Conservation (phyloP, 768 basidiomycete species). For the Lactarius tabidus region DNA sequence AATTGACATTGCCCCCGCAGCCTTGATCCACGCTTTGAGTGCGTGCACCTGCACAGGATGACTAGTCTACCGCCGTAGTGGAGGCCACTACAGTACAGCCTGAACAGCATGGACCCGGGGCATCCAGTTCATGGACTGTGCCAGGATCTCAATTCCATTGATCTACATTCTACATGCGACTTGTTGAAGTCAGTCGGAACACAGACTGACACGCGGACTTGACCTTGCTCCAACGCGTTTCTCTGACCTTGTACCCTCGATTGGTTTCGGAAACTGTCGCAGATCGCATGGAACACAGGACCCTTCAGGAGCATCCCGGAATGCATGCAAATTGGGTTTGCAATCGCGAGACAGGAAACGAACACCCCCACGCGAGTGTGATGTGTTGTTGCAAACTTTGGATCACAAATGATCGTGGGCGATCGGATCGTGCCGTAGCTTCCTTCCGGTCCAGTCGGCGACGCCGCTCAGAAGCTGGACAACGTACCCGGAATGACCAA, state of each 20-base stretch:
- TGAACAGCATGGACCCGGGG: not conserved
- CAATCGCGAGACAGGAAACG: not conserved
- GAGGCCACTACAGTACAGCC: constrained; percentile 9
- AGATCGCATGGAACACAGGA: constrained; percentile 1
- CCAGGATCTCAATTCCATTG: not conserved
- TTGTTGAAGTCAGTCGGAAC: not conserved
- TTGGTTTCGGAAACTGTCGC: constrained; percentile 13
- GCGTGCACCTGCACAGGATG: constrained; percentile 11
- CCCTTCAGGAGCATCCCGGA: not conserved
- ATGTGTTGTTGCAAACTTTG: not conserved
- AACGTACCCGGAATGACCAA: constrained; percentile 8
- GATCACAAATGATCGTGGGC: not conserved
- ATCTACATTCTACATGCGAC: constrained; percentile 13
- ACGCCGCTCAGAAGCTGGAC: constrained; percentile 1
- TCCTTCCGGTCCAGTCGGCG: constrained; percentile 11
- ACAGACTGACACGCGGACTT: constrained; percentile 7
- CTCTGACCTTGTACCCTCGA: constrained; percentile 4
- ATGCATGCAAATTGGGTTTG: not conserved
- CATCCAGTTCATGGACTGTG: not conserved
- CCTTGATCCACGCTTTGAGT: constrained; percentile 17
- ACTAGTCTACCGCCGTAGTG: not conserved
- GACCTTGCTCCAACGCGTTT: constrained; percentile 10
- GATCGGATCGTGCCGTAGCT: constrained; percentile 9
- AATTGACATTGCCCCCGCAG: not conserved
- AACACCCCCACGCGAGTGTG: not conserved